A percentile compares a stretch with the other conserved stretches of the same genome.
Evolutionary conservation across 441 rosid species (phyloP).

Genomic region (Erysimum cheiri): DNA sequence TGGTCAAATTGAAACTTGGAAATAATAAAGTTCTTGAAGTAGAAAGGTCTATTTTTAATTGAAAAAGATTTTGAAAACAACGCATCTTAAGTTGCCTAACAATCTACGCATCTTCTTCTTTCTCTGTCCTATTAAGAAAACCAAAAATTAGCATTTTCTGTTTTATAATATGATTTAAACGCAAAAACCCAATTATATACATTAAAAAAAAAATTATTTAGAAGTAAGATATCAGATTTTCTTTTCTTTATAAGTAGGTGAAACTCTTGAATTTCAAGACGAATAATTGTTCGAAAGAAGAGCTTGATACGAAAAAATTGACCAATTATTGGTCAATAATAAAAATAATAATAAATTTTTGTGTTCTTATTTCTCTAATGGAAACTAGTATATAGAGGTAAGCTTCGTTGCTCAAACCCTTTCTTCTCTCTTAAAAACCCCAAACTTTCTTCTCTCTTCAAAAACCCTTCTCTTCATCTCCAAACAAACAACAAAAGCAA

Average conservation of each 20-base stretch:
- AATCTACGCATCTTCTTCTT: slow-evolving; percentile 52
- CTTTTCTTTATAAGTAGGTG: slow-evolving; percentile 31
- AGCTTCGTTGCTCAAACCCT: slow-evolving; percentile 35
- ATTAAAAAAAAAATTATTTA: neutral
- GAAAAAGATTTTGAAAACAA: slow-evolving; percentile 37
- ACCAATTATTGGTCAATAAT: slow-evolving; percentile 45
- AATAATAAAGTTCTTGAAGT: slow-evolving; percentile 37
- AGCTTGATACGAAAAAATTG: slow-evolving; percentile 28
- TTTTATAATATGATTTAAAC: slow-evolving; percentile 30
- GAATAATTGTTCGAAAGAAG: slow-evolving; percentile 20
- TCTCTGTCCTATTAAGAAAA: slow-evolving; percentile 33
- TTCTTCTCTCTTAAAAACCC: slow-evolving; percentile 33
- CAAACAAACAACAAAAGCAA: neutral
- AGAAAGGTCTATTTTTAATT: slow-evolving; percentile 36
- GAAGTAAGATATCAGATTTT: slow-evolving; percentile 4
- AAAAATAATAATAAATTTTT: neutral
- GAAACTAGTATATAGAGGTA: slow-evolving; percentile 31
- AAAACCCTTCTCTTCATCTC: slow-evolving; percentile 19
- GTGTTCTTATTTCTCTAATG: slow-evolving; percentile 8
- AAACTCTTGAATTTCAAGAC: slow-evolving; percentile 35
- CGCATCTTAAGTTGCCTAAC: slow-evolving; percentile 54
- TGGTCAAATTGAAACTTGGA: slow-evolving; percentile 51
- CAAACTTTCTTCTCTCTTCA: slow-evolving; percentile 10
- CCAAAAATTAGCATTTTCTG: slow-evolving; percentile 31
- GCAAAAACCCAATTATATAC: neutral